Evolutionary conservation across 2,329 filamentous ascomycete species (phyloP).

Genomic region (Cladophialophora yegresii): DNA sequence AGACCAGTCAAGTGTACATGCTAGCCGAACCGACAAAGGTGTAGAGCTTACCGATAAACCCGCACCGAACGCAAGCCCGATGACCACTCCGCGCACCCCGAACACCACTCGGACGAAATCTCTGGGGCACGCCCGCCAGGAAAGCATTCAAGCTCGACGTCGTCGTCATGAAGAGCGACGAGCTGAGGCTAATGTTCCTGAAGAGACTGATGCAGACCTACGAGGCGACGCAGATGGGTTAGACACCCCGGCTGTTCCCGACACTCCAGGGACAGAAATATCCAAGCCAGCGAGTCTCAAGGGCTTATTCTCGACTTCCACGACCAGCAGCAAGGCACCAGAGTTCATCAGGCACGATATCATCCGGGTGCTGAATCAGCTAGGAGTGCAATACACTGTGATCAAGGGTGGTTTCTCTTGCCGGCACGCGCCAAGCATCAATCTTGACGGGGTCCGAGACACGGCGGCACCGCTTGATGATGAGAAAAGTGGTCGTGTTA

Average conservation of each 20-base stretch:
- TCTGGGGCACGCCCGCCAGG: constrained; percentile 81
- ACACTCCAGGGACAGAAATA: constrained; percentile 68
- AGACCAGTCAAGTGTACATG: constrained; percentile 65
- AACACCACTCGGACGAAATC: constrained; percentile 75
- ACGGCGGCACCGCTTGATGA: constrained; percentile 41
- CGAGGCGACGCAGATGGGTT: constrained; percentile 56
- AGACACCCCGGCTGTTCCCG: constrained; percentile 48
- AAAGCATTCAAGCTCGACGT: constrained; percentile 87
- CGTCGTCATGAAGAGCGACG: constrained; percentile 66
- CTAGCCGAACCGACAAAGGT: constrained; percentile 45
- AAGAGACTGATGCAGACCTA: constrained; percentile 84
- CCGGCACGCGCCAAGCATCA: constrained; percentile 84
- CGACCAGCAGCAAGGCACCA: constrained; percentile 89
- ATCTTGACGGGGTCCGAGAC: constrained; percentile 72
- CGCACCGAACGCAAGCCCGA: constrained; percentile 55
- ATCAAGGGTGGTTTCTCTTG: constrained; percentile 94
- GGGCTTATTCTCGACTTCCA: constrained; percentile 94
- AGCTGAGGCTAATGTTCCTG: constrained; percentile 75
- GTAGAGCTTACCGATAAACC: constrained; percentile 50
- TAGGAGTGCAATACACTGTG: constrained; percentile 87
- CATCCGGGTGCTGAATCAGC: constrained; percentile 80
- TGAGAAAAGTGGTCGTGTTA: constrained; percentile 48
- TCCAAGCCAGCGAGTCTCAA: constrained; percentile 91
- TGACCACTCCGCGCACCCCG: constrained; percentile 59
- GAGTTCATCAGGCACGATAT: constrained; percentile 84